phyloP scores from a whole-genome alignment of 495 filamentous ascomycete species.

The Aspergillus carlsbadensis region DNA sequence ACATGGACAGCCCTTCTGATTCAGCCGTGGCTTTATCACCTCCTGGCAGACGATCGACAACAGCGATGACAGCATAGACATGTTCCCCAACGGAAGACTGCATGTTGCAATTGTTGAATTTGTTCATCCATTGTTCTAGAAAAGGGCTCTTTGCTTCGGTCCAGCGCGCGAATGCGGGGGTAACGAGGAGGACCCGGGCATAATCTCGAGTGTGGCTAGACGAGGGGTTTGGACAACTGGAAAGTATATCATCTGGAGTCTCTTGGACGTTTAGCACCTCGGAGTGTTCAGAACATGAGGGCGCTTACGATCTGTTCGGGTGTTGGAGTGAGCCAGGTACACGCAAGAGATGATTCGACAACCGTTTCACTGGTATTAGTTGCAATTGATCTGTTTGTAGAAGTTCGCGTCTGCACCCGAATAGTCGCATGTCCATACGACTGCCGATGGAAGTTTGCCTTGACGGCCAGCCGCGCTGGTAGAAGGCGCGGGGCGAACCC shows the following conservation, averaged over 20 bases:
- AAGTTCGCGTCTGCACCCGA: not conserved
- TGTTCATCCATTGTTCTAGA: constrained; percentile 31
- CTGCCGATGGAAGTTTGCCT: constrained; percentile 6
- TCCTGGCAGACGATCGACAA: constrained; percentile 39
- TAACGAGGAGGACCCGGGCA: constrained; percentile 37
- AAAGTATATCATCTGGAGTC: constrained; percentile 35
- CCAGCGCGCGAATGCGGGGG: constrained; percentile 42
- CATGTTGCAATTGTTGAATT: constrained; percentile 20
- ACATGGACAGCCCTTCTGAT: constrained; percentile 36
- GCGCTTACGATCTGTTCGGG: constrained; percentile 35
- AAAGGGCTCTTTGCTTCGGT: constrained; percentile 34
- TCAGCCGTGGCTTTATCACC: constrained; percentile 12
- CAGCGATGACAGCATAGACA: constrained; percentile 32
- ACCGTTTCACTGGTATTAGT: constrained; percentile 17
- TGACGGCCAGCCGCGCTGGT: constrained; percentile 18
- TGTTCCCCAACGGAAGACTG: constrained; percentile 2
- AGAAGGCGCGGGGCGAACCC: constrained; percentile 17
- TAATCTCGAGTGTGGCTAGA: constrained; percentile 11
- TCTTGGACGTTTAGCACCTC: constrained; percentile 18
- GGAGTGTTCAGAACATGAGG: not conserved
- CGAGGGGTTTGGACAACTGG: constrained; percentile 21
- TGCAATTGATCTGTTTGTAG: constrained; percentile 19
- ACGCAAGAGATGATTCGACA: constrained; percentile 23
- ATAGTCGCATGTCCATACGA: constrained; percentile 4
- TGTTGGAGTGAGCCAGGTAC: constrained; percentile 41